Evolutionary conservation across 441 rosid species (phyloP).

Genomic region (Iberis amara): DNA sequence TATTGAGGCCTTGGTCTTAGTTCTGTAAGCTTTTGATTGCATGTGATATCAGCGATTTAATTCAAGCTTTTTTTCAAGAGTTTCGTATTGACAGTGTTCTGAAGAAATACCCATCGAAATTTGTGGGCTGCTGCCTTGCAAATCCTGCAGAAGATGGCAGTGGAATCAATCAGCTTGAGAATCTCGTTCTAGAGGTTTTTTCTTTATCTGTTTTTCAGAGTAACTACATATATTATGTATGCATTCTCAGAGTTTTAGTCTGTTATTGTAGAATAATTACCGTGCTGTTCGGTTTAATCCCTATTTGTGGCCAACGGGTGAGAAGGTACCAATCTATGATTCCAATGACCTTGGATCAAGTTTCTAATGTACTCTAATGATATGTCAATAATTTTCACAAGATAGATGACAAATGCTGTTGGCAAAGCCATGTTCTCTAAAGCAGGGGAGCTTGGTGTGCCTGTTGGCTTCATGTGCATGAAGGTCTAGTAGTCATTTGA

Average conservation of each 20-base stretch:
- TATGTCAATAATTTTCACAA: slow-evolving; percentile 10
- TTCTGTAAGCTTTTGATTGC: not conserved
- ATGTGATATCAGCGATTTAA: not conserved
- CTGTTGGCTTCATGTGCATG: slow-evolving; percentile 94
- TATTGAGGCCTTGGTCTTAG: not conserved
- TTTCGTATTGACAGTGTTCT: slow-evolving; percentile 47
- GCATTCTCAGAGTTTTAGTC: slow-evolving; percentile 19
- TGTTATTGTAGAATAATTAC: slow-evolving; percentile 60
- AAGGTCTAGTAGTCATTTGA: slow-evolving; percentile 44
- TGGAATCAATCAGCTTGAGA: slow-evolving; percentile 67
- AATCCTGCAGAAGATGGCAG: slow-evolving; percentile 85
- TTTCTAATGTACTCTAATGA: not conserved
- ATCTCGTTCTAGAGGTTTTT: slow-evolving; percentile 68
- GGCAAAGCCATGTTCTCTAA: slow-evolving; percentile 80
- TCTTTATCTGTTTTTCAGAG: slow-evolving; percentile 14
- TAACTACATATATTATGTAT: slow-evolving; percentile 1
- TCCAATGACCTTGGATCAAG: slow-evolving; percentile 7
- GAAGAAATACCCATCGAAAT: slow-evolving; percentile 70
- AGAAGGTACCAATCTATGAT: slow-evolving; percentile 47
- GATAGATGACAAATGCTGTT: slow-evolving; percentile 76
- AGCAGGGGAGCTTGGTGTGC: slow-evolving; percentile 87
- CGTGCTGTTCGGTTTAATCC: slow-evolving; percentile 90
- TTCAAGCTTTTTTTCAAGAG: not conserved
- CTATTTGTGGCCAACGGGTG: slow-evolving; percentile 77
- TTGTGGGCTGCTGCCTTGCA: slow-evolving; percentile 90